phyloP scores from a whole-genome alignment of 805 yeast genomes.

The Priceomyces castillae region DNA sequence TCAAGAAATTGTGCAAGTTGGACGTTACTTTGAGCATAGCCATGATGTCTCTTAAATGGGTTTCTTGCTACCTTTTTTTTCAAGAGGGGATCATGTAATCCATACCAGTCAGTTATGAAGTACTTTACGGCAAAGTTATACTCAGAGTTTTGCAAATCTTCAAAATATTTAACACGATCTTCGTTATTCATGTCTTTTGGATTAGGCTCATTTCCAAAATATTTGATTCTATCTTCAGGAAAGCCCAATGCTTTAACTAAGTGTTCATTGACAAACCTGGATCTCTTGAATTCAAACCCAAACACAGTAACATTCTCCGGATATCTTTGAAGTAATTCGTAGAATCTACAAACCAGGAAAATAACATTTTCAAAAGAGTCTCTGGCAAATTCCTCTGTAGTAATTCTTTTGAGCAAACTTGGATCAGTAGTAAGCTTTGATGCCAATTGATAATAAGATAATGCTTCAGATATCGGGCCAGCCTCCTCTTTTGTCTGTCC shows the following conservation, averaged over 20 bases:
- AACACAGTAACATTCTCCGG: constrained; percentile 56
- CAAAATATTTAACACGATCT: constrained; percentile 39
- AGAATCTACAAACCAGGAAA: constrained; percentile 54
- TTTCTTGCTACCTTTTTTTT: constrained; percentile 54
- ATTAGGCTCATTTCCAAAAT: constrained; percentile 58
- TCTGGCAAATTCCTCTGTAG: constrained; percentile 68
- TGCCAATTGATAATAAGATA: constrained; percentile 52
- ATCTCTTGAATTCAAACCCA: constrained; percentile 73
- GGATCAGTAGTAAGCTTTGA: constrained; percentile 18
- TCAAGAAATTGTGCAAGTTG: constrained; percentile 14
- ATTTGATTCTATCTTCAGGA: constrained; percentile 37
- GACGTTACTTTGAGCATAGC: constrained; percentile 30
- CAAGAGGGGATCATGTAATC: constrained; percentile 42
- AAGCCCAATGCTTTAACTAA: constrained; percentile 46
- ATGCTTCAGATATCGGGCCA: constrained; percentile 59
- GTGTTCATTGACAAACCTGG: constrained; percentile 57
- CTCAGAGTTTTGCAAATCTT: constrained; percentile 49
- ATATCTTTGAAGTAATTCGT: constrained; percentile 43
- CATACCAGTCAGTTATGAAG: constrained; percentile 59
- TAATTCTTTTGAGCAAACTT: constrained; percentile 25
- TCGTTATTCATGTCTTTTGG: constrained; percentile 30
- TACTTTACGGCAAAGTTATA: constrained; percentile 49
- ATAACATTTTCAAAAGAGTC: constrained; percentile 79
- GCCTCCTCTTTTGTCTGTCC: constrained; percentile 65
- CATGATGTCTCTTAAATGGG: constrained; percentile 48